Evolutionary conservation across 2,329 filamentous ascomycete species (phyloP), one percentile per base, ranked within the genome.

Genomic region (Hymenoscyphus fraxineus): DNA sequence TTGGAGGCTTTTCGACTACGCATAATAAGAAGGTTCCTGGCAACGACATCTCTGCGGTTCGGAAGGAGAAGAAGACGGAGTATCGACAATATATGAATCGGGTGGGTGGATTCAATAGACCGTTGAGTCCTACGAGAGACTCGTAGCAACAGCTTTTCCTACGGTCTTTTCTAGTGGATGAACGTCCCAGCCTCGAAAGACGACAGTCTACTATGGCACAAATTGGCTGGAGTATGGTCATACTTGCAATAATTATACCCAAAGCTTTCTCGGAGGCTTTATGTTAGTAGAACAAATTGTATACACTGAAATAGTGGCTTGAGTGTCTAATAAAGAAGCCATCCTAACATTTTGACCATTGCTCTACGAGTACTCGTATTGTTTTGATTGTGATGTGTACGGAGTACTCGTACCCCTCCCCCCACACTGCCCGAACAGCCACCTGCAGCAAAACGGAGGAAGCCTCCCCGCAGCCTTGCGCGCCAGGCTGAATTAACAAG

Each of bases 21-120:
- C 96, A 98, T 78, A 87, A 91, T 66, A 92, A 90, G 62, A 96
- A 97, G 75, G 88, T 99, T 1, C 83, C 85, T 0, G 95, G 95
- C 1, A 99, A 99, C 75, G 87, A 93, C 74, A 86, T 89, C 54
- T 93, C 91, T 63, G 92, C 82, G 0, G 87, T 97, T 61, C 82
- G 89, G 70, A 97, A 95, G 82, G 92, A 95, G 79, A 97, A 97
- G 86, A 93, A 92, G 85, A 91, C 89, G 15, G 86, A 96, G 81
- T 98, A 97, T 75, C 85, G 95, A 71, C 95, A 99, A 84, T 99
- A 99, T 78, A 99, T 99, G 87, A 95, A 95, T 74, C 85, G 91
- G 64, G 82, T 87, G 60, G 91, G 91, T 63, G 91, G 91, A 6
- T 95, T 95, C 80, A 95, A 94, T 76, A 79, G 91, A 71, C 90